Percentiles rank a stretch among this genome's conserved stretches.
Evolutionary conservation across 345 rosid genomes (phyloP).

Genomic region (Populus pruinosa): DNA sequence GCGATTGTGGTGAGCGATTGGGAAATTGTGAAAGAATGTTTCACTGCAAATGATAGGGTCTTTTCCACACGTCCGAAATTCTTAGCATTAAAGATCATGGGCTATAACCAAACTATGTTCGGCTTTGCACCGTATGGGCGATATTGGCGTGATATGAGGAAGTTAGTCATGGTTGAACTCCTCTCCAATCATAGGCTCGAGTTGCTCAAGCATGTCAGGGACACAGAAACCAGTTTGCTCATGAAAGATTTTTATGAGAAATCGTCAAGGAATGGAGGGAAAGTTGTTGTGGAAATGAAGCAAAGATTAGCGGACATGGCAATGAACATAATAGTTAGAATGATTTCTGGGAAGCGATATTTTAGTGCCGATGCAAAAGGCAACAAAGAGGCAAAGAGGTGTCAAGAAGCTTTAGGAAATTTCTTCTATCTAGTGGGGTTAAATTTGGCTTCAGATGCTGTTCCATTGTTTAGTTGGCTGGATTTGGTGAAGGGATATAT

Average conservation of each 20-base stretch:
- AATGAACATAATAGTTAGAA: background rate
- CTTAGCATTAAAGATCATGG: background rate
- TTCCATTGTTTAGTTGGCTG: background rate
- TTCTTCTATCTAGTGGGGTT: background rate
- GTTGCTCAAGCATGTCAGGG: background rate
- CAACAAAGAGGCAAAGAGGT: background rate
- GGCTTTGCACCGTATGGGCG: background rate
- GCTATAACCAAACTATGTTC: background rate
- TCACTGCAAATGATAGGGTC: background rate
- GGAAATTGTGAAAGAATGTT: background rate
- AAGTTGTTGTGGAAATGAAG: background rate
- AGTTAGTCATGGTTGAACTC: background rate
- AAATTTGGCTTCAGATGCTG: background rate
- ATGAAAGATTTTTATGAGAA: background rate
- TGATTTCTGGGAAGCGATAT: background rate
- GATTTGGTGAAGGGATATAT: background rate
- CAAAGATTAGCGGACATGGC: background rate
- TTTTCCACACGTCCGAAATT: background rate
- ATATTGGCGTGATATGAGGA: slow-evolving; percentile 3
- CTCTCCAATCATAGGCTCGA: background rate
- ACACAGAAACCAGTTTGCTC: background rate
- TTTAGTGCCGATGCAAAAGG: background rate
- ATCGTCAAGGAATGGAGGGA: no score
- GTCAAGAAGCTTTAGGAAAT: background rate
- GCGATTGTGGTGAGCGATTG: background rate